Conservation (phyloP, 2,329 filamentous ascomycete species). For the Microdochium bolleyi region DNA sequence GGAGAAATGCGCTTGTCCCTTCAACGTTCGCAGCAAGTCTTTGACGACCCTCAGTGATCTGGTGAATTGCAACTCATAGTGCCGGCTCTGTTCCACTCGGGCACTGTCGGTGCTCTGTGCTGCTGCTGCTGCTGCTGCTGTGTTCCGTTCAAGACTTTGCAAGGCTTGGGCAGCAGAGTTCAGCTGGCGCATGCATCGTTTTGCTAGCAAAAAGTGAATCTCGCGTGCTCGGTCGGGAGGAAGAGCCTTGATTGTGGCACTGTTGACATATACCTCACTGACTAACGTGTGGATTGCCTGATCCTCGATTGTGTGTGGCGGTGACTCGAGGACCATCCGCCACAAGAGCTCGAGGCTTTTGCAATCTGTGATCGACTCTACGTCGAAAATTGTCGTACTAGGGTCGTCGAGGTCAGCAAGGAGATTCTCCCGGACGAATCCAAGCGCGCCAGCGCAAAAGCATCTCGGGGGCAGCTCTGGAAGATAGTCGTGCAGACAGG, state of each 20-base stretch:
- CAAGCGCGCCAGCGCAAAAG: slow-evolving; percentile 53
- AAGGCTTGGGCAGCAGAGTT: slow-evolving; percentile 53
- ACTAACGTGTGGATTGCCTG: slow-evolving; percentile 65
- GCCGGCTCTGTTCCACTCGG: slow-evolving; percentile 36
- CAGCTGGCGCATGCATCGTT: slow-evolving; percentile 65
- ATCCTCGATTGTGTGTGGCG: slow-evolving; percentile 56
- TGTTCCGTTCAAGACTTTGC: slow-evolving; percentile 34
- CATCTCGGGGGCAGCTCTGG: slow-evolving; percentile 46
- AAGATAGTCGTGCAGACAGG: slow-evolving; percentile 48
- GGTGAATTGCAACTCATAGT: slow-evolving; percentile 56
- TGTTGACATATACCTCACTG: slow-evolving; percentile 59
- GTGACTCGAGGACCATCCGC: slow-evolving; percentile 68
- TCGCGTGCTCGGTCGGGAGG: slow-evolving; percentile 41
- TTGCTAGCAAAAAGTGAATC: slow-evolving; percentile 62
- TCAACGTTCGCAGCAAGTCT: slow-evolving; percentile 59
- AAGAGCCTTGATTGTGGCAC: slow-evolving; percentile 38
- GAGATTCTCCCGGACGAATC: slow-evolving; percentile 47
- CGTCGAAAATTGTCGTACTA: slow-evolving; percentile 38
- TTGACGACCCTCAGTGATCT: slow-evolving; percentile 62
- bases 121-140: slow-evolving; percentile 36
- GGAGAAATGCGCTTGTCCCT: slow-evolving; percentile 51
- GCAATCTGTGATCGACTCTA: slow-evolving; percentile 41
- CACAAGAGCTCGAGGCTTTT: slow-evolving; percentile 67
- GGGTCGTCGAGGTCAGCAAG: slow-evolving; percentile 35
- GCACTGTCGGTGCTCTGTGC: slow-evolving; percentile 44